Base-by-base conservation (phyloP, 352 stramenopile genomes). In the Elongisporangium undulatum region DNA sequence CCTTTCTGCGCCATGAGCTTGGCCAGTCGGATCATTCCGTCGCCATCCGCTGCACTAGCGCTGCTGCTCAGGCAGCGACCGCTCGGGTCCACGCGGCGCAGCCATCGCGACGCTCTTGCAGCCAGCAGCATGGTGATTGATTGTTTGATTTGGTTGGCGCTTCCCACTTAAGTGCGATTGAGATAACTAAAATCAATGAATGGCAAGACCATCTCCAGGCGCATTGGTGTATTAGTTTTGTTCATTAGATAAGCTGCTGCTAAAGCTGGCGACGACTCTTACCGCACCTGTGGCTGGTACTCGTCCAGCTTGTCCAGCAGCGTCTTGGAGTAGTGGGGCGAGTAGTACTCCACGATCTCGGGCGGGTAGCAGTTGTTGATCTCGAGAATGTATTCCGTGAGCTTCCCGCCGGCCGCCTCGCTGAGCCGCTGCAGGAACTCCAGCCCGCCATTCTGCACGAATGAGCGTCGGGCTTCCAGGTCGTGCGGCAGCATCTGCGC, bases 331-430 rank as follows among this genome's bases (percentile, higher is more conserved):
- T 98, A 98, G 65, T 98, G 96, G 23, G 93, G 92, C 57, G 89
- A 97, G 75, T 98, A 98, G 68, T 98, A 98, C 73, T 98, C 91
- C 53, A 98, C 94, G 54, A 98, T 97, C 67, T 98, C 95, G 0
- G 92, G 90, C 17, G 95, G 95, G 69, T 98, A 98, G 73, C 92
- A 98, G 55, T 92, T 96, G 81, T 98, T 98, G 76, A 98, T 98
- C 62, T 97, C 85, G 61, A 94, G 71, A 60, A 98, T 98, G 73
- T 96, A 97, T 67, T 98, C 92, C 7, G 86, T 95, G 39, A 98
- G 80, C 62, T 98, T 98, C n/a, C 92, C 91, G 7, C 84, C 88
- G 1, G 91, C 90, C 3, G 76, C 90, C 65, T 98, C 92, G 34
- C 93, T 94, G 23, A 98, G 81, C 52, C 97, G 87, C 66, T 98